These are phyloP conservation scores for Skeletonema menzelii DNA, from an alignment of 108 stramenopile genomes.

Conservation along the genomic window DNA sequence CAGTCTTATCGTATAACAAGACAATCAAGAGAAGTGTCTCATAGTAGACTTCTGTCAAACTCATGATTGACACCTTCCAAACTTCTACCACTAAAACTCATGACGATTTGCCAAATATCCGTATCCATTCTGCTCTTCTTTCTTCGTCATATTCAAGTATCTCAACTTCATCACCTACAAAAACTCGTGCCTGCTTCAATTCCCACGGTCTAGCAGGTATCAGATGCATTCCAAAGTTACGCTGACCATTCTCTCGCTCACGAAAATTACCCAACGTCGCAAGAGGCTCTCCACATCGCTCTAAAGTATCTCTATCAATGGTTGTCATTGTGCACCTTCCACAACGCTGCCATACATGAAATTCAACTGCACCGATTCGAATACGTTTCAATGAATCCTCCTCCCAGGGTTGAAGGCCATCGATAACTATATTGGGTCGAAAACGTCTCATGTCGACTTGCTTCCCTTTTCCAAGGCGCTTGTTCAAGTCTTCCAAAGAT, in stretches of 20 bases:
- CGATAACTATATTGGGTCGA: conserved; percentile 52
- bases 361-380: conserved; percentile 41
- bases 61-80: no score
- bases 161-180: conserved; percentile 30
- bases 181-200: not conserved
- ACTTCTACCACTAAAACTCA: no score
- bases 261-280: conserved; percentile 48
- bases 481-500: conserved; percentile 44
- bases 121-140: conserved; percentile 31
- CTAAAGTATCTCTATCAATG: conserved; percentile 43
- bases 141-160: conserved; percentile 44
- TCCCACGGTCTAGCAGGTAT: conserved; percentile 24
- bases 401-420: conserved; percentile 36
- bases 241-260: conserved; percentile 44
- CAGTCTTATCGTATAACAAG: no score
- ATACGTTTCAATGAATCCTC: conserved; percentile 49
- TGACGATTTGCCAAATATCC: not conserved
- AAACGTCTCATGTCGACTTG: conserved; percentile 54
- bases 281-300: conserved; percentile 48
- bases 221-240: conserved; percentile 60
- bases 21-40: no score
- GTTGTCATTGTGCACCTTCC: conserved; percentile 59
- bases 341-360: conserved; percentile 58
- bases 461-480: conserved; percentile 16
- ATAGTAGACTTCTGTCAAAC: no score